Percentiles rank a stretch among this genome's conserved stretches.
These are phyloP conservation scores for Neospermospora avenae DNA, from an alignment of 2,329 filamentous ascomycete genomes.

Conservation along the genomic window DNA sequence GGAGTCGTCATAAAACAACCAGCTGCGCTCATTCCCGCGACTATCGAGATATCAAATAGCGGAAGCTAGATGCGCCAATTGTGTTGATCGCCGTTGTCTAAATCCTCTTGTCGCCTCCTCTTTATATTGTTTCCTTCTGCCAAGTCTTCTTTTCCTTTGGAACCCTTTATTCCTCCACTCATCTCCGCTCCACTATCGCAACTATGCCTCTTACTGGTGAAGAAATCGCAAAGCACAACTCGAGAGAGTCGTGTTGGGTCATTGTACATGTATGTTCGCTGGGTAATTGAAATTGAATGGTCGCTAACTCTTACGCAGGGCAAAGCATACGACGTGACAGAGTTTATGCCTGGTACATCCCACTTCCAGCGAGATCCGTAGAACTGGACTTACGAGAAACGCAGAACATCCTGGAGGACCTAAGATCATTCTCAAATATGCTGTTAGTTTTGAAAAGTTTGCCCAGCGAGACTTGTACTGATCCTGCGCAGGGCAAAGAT, in stretches of 20 bases:
- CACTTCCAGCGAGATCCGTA: not conserved
- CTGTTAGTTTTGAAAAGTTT: constrained; percentile 44
- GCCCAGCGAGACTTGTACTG: not conserved
- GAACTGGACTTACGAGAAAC: constrained; percentile 5
- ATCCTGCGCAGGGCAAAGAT: constrained; percentile 64
- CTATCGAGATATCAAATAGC: not conserved
- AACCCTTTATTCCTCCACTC: not conserved
- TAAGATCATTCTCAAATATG: constrained; percentile 96
- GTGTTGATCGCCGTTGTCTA: not conserved
- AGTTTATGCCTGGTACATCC: constrained; percentile 68
- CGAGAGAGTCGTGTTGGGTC: constrained; percentile 83
- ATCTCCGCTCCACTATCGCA: constrained; percentile 1
- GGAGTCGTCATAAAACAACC: constrained; percentile 4
- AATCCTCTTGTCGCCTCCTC: not conserved
- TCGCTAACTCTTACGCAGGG: constrained; percentile 44
- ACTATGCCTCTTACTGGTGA: constrained; percentile 45
- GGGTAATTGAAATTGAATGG: constrained; percentile 11
- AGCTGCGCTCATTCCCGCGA: not conserved
- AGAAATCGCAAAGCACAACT: constrained; percentile 71
- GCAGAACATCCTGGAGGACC: constrained; percentile 81
- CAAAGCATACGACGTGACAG: constrained; percentile 85
- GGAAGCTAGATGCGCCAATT: not conserved
- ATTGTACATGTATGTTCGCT: constrained; percentile 66
- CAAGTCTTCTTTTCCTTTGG: not conserved
- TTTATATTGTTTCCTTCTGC: not conserved